These are phyloP conservation scores for Trichocladium antarcticum DNA, from an alignment of 495 filamentous ascomycete species.

Conservation along the genomic window DNA sequence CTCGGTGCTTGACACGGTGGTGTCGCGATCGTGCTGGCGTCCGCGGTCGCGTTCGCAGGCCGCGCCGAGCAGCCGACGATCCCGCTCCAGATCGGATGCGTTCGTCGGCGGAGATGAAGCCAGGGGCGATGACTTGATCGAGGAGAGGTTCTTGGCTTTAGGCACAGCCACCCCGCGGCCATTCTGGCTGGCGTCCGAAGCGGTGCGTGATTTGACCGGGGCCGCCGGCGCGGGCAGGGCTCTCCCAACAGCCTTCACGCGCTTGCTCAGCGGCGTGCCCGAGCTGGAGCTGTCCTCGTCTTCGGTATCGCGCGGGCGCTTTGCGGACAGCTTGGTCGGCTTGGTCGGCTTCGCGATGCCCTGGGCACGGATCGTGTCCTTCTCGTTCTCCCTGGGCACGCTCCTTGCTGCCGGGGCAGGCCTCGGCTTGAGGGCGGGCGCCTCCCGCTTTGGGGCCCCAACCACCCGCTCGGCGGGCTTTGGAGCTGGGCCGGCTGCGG, in stretches of 20 bases:
- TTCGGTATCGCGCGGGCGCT: conserved; percentile 33
- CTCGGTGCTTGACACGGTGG: conserved; percentile 17
- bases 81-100: conserved; percentile 50
- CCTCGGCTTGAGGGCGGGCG: conserved; percentile 13
- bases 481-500: conserved; percentile 15
- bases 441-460: conserved; percentile 19
- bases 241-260: conserved; percentile 33
- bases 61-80: conserved; percentile 5
- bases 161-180: conserved; percentile 28
- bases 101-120: conserved; percentile 68
- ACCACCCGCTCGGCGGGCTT: conserved; percentile 30
- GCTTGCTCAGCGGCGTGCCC: conserved; percentile 40
- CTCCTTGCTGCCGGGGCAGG: conserved; percentile 6
- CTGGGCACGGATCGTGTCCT: conserved; percentile 25
- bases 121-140: conserved; percentile 62
- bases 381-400: conserved; percentile 13
- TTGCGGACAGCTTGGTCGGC: conserved; percentile 15
- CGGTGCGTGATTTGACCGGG: conserved; percentile 27
- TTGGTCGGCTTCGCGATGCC: conserved; percentile 22
- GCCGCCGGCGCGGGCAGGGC: conserved; percentile 8
- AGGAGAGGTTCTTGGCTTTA: conserved; percentile 44
- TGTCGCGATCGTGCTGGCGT: conserved; percentile 24
- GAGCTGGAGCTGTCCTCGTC: conserved; percentile 44
- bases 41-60: conserved; percentile 15
- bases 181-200: conserved; percentile 38